Evolutionary conservation across 768 basidiomycete species (phyloP).

Genomic region (Suillus subaureus): DNA sequence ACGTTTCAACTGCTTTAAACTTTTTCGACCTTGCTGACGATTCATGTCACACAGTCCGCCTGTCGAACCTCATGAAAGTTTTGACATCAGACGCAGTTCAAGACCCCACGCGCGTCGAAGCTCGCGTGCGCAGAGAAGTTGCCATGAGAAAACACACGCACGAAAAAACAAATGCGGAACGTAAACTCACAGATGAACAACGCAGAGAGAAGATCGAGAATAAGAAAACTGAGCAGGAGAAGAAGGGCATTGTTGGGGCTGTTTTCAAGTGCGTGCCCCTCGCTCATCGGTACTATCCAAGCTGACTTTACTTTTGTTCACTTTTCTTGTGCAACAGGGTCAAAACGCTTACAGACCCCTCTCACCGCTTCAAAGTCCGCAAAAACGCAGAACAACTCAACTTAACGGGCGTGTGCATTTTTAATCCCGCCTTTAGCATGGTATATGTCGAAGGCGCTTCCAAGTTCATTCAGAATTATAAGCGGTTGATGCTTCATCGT

Average conservation of each 20-base stretch:
- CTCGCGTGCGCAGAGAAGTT: constrained; percentile 91
- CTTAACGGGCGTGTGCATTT: constrained; percentile 87
- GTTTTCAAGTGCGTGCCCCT: constrained; percentile 78
- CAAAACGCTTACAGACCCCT: constrained; percentile 84
- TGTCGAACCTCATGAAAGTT: constrained; percentile 97
- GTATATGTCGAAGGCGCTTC: constrained; percentile 92
- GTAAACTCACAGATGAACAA: constrained; percentile 92
- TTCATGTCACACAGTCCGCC: constrained; percentile 60
- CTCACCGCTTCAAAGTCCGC: constrained; percentile 94
- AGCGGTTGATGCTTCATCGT: constrained; percentile 80
- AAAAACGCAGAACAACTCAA: constrained; percentile 94
- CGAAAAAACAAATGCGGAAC: constrained; percentile 91
- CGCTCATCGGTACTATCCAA: not conserved
- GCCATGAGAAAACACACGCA: constrained; percentile 86
- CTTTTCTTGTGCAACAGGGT: constrained; percentile 50
- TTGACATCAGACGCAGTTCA: constrained; percentile 95
- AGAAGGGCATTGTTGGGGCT: constrained; percentile 78
- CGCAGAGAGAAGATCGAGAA: constrained; percentile 82
- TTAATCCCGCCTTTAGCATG: constrained; percentile 87
- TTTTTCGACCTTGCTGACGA: not conserved
- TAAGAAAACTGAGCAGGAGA: constrained; percentile 87
- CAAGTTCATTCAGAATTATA: constrained; percentile 87
- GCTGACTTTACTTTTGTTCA: not conserved
- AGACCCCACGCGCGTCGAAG: constrained; percentile 97
- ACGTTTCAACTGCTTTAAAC: constrained; percentile 11